Evolutionary conservation across 1,139 yeast species (phyloP), one percentile per base, ranked within the genome.

Genomic region (Taphrina pruni): DNA sequence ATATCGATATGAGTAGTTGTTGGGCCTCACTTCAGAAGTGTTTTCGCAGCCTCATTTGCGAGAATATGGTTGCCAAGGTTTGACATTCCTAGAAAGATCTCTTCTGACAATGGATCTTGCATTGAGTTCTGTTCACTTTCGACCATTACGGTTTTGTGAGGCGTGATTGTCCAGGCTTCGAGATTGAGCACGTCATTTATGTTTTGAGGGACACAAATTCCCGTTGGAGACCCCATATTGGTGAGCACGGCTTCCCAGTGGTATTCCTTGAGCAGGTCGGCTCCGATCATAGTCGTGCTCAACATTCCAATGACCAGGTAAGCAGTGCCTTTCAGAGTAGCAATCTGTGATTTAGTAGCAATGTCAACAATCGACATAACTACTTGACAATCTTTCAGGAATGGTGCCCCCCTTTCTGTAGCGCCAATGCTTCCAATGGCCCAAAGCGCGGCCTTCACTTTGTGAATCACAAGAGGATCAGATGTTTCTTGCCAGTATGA

Each of bases 371-470:
- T 83, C 71, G 85, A 86, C 60, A 82, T 83, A 6, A 86, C 85
- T n/a, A 85, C 80, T 11, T 83, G 84, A 70, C 86, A 80, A 21
- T 88, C 84, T 74, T 88, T 91, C 60, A 91, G 77, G 52, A 90
- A 81, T 57, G 86, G 85, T 35, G 69, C 72, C 4, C 75, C 76
- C n/a, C 71, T 65, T 46, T 65, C 72, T 60, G 71, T 60, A 9
- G 92, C 85, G 1, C 93, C 92, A 52, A 92, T 87, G 74, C 88
- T 88, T 0, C 97, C 97, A 56, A 90, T 82, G 2, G 96, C 88
- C 97, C 98, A 94, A 61, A 93, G 76, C 62, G 89, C 86, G 17
- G 93, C 91, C 75, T 90, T 90, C 38, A 92, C 77, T 68, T 82
- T 83, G n/a, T 79, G 69, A 14, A 82, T 72, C 46, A 70, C 77